A percentile compares a stretch with the other conserved stretches of the same genome.
phyloP scores from a whole-genome alignment of 1,139 yeast species.

The Saccharomyces pastorianus region DNA sequence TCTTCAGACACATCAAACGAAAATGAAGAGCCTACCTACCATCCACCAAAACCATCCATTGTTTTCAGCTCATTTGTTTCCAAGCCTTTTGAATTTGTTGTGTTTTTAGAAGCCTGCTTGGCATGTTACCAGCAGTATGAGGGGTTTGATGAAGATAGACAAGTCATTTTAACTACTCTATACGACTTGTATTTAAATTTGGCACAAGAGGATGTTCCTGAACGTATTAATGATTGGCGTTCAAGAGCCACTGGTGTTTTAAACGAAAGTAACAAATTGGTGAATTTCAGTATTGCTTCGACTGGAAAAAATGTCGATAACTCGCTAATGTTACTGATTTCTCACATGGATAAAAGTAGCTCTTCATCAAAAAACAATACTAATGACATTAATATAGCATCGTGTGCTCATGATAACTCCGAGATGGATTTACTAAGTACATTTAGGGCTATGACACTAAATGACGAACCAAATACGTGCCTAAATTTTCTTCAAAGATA shows the following conservation, averaged over 20 bases:
- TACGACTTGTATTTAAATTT: slow-evolving; percentile 73
- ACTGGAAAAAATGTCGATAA: slow-evolving; percentile 39
- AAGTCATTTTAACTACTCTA: slow-evolving; percentile 66
- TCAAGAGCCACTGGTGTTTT: slow-evolving; percentile 53
- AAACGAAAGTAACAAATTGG: slow-evolving; percentile 33
- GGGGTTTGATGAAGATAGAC: slow-evolving; percentile 59
- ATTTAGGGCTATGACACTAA: slow-evolving; percentile 55
- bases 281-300: background rate
- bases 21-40: slow-evolving; percentile 54
- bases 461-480: slow-evolving; percentile 52
- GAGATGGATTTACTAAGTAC: slow-evolving; percentile 44
- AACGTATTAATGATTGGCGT: slow-evolving; percentile 46
- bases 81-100: slow-evolving; percentile 81
- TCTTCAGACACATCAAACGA: background rate
- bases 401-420: slow-evolving; percentile 23
- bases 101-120: slow-evolving; percentile 87
- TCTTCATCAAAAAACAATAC: background rate
- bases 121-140: slow-evolving; percentile 71
- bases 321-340: slow-evolving; percentile 52
- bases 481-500: slow-evolving; percentile 48
- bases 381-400: background rate
- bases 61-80: slow-evolving; percentile 80
- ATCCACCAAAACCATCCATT: slow-evolving; percentile 84
- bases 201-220: slow-evolving; percentile 38
- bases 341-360: slow-evolving; percentile 40